Evolutionary conservation across 345 rosid genomes (phyloP), one percentile per base, ranked within the genome.

Genomic region (Brassica incana): DNA sequence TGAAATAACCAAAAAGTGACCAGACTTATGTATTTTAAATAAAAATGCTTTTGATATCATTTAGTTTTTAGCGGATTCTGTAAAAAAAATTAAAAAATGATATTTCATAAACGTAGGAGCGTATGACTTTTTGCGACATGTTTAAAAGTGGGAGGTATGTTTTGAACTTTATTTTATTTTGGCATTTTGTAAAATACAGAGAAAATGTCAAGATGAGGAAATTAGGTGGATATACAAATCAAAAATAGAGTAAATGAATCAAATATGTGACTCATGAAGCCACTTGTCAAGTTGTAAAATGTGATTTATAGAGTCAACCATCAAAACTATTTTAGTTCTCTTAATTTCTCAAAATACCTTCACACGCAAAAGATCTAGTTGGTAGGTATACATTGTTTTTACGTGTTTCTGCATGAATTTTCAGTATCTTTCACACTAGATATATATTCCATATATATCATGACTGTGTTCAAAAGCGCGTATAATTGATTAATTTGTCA

Each of bases 361-460:
- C 78, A 32, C 88, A 88, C 86, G 88, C 88, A 83, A 85, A 82
- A 82, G 85, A 85, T 76, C 6, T 4, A 33, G 80, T 72, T 36
- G 20, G 59, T 45, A 45, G 70, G 72, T 50, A 79, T 73, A 77
- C 78, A 71, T 52, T 70, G 77, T 74, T 67, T 63, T 76, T 36
- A 75, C 75, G 80, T 71, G 74, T 60, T 30, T 27, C 5, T 81
- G 77, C 69, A 27, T 79, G 78, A 50, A 27, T 3, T 32, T 61
- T 36, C 62, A 60, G 29, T 67, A 50, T 48, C 32, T 36, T 75
- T 48, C 60, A 50, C n/a, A 50, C 56, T 50, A 50, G n/a, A 45
- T 45, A 12, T 40, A 40, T 40, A 2, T 30, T 5, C 33, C 5
- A 30, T 30, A 30, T 30, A 30, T 18, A 18, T 18, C 18, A 18